These are phyloP conservation scores for Cutaneotrichosporon sp. DNA, from an alignment of 1,284 basidiomycete genomes.

Conservation along the genomic window DNA sequence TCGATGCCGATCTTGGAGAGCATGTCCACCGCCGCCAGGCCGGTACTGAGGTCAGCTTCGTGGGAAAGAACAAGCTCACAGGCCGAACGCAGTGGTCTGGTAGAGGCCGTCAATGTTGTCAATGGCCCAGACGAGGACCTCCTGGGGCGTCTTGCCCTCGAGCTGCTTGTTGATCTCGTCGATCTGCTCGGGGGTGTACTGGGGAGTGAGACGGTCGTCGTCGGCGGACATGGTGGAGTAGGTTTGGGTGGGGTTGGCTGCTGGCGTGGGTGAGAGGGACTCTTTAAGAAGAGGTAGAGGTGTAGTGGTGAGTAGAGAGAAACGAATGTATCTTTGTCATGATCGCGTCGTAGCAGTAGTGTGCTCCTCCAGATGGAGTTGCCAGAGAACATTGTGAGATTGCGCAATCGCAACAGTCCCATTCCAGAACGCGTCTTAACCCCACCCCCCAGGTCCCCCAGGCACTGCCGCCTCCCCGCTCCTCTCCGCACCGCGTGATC, in stretches of 20 bases:
- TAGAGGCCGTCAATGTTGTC: constrained; percentile 69
- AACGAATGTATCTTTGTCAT: neutral
- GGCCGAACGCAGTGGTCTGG: constrained; percentile 92
- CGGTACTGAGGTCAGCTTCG: constrained; percentile 59
- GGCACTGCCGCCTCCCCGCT: too few species aligned
- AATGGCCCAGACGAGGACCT: constrained; percentile 81
- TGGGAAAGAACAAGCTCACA: constrained; percentile 52
- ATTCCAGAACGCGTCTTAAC: neutral
- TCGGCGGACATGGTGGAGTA: constrained; percentile 23
- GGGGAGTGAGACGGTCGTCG: constrained; percentile 54
- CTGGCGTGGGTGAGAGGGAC: neutral
- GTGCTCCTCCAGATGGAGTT: too few species aligned
- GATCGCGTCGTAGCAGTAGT: neutral
- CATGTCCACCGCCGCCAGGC: constrained; percentile 89
- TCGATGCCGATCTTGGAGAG: constrained; percentile 68
- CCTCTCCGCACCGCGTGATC: neutral
- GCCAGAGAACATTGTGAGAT: neutral
- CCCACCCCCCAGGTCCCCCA: too few species aligned
- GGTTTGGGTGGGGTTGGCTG: neutral
- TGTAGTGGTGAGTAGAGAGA: neutral
- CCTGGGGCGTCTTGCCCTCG: constrained; percentile 68
- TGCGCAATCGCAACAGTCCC: neutral
- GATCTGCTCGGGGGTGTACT: constrained; percentile 66
- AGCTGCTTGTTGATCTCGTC: constrained; percentile 72
- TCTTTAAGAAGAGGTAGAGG: neutral